Conservation (phyloP, 2,329 filamentous ascomycete genomes). For the Fusarium abutilonis region DNA sequence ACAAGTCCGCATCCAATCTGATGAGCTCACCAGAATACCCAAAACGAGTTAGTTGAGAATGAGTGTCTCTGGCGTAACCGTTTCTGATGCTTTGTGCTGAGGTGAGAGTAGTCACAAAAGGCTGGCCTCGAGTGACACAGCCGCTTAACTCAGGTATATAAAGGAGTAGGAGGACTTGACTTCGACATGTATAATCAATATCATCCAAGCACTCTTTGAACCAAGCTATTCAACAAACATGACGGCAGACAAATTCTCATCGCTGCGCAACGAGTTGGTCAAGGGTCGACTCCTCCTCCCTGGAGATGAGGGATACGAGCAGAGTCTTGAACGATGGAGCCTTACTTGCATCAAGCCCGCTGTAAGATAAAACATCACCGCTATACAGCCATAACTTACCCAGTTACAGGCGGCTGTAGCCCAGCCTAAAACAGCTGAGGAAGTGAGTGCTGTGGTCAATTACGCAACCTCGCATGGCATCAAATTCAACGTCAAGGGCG, state of each 20-base stretch:
- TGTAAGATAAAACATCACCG: conserved; percentile 16
- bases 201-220: neutral
- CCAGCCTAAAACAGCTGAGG: conserved; percentile 52
- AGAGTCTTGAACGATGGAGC: conserved; percentile 53
- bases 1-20: conserved; percentile 1
- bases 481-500: conserved; percentile 63
- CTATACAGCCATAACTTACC: conserved; percentile 4
- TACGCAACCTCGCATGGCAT: conserved; percentile 57
- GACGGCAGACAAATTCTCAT: conserved; percentile 29
- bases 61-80: neutral
- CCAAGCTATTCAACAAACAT: conserved; percentile 13
- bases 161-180: neutral
- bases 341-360: conserved; percentile 51
- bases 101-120: neutral
- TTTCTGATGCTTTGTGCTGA: conserved; percentile 1
- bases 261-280: conserved; percentile 33
- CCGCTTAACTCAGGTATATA: conserved; percentile 12
- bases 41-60: neutral
- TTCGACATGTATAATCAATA: neutral
- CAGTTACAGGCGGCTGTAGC: conserved; percentile 56
- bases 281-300: conserved; percentile 48
- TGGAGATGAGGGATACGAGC: conserved; percentile 47
- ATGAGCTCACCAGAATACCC: neutral
- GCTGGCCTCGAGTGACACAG: neutral
- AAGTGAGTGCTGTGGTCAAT: conserved; percentile 55